Percentiles rank a stretch among this genome's conserved stretches.
phyloP scores from a whole-genome alignment of 2,329 filamentous ascomycete species.

The Paecilomyces sp. region DNA sequence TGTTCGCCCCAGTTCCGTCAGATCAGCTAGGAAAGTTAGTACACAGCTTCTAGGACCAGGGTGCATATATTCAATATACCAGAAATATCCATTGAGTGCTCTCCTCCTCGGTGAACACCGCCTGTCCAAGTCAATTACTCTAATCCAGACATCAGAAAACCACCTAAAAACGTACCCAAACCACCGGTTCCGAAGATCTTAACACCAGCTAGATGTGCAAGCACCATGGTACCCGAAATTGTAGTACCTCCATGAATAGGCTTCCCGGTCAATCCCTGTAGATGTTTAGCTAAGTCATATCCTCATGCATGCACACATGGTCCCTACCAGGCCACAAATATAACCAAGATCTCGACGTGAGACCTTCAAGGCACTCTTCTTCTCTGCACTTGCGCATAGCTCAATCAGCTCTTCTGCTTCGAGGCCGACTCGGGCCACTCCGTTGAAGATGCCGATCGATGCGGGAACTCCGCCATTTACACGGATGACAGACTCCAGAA shows the following conservation, averaged over 20 bases:
- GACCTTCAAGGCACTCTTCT: conserved; percentile 66
- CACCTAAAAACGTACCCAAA: conserved; percentile 45
- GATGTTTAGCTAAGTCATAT: conserved; percentile 4
- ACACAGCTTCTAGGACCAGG: not conserved
- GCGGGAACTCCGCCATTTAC: conserved; percentile 77
- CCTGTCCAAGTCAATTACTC: conserved; percentile 32
- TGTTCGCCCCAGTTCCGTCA: conserved; percentile 87
- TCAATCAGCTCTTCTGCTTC: conserved; percentile 62
- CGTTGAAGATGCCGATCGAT: conserved; percentile 81
- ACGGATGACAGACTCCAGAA: conserved; percentile 75
- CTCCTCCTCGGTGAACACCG: conserved; percentile 84
- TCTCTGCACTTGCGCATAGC: conserved; percentile 59
- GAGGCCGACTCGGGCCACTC: conserved; percentile 74
- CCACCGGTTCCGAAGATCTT: conserved; percentile 91
- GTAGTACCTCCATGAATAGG: conserved; percentile 84
- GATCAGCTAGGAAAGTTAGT: conserved; percentile 55
- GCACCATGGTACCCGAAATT: conserved; percentile 84
- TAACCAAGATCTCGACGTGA: conserved; percentile 83
- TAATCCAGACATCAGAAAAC: not conserved
- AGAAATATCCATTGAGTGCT: conserved; percentile 85
- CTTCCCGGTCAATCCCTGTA: conserved; percentile 56
- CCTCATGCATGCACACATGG: not conserved
- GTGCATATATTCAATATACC: conserved; percentile 13
- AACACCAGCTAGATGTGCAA: conserved; percentile 81
- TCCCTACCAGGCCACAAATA: conserved; percentile 64